Base-by-base conservation (phyloP, 2,329 filamentous ascomycete genomes). In the Ceratocystis diversiconidia region DNA sequence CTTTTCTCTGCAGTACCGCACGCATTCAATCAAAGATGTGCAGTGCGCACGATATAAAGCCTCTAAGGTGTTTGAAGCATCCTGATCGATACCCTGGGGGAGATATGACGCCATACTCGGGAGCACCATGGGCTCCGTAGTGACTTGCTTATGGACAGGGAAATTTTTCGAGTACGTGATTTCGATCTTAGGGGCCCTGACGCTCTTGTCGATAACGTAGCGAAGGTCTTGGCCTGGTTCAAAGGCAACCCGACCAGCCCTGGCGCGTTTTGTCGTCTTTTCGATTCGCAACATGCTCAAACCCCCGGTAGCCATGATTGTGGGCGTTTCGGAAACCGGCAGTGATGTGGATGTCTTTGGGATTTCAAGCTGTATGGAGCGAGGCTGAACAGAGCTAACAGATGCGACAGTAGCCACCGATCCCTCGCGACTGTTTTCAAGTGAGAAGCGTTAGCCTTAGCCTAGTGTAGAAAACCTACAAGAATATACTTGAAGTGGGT, bases 1-100 rank as follows among this genome's bases (percentile, higher is more conserved):
- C 76, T 96, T 95, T 75, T 96, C 90, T 73, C 94, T 95, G 80
- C 92, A 96, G 74, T 90, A 97, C 36, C 94, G 88, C 68, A 99
- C 91, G 71, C 90, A 92, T 75, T 99, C 94, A 41, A 99, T 88
- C 4, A 99, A 82, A 0, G 92, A 96, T 15, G 94, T 96, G 74
- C 92, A 96, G 73, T 97, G 92, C 2, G 92, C 94, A 62, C 91
- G 85, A 73, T 99, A 99, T 28, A 97, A 80, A 3, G 92, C 92
- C 46, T 85, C 85, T 25, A 99, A 79, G 3, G 91, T 92, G 71
- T 89, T 89, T 30, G 91, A 92, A 6, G 91, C 88, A 72, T 97
- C 92, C 0, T 83, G 79, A 73, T 99, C 94, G 5, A 92, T 95
- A 65, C 89, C 88, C 1, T 78, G 76, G 0, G 92, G 92, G 1